Base-by-base conservation (phyloP, 2,329 filamentous ascomycete species). In the Penicillium sp. region DNA sequence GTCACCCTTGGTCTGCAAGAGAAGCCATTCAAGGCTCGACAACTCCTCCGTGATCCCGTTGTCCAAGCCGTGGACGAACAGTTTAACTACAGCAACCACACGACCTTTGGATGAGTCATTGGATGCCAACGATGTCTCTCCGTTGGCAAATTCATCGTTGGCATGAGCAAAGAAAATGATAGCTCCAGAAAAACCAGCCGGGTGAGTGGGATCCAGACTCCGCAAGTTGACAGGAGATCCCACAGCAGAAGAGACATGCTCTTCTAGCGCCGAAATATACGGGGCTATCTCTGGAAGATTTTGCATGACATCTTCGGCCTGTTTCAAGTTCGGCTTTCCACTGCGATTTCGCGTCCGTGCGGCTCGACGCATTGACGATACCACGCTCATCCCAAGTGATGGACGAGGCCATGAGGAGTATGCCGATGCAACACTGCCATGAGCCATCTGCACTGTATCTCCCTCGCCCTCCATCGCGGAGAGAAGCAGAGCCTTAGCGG, bases 11-110 rank as follows among this genome's bases (percentile, higher is more conserved):
- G 38, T 52, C 6, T 52, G 49, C 15, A 52, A 8, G 23, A 52
- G 39, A 31, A 52, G 38, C 39, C 49, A 52, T 44, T 52, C 49
- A 19, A 52, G 38, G 12, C 49, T 52, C 33, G 49, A 52, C 21
- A 52, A 23, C 29, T 52, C 49, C 7, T 52, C 49, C 4, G 49
- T 52, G 38, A 52, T 44, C 3, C 49, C 49, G 10, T 52, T 44
- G 15, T 52, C 49, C 21, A 52, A 44, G 0, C 49, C 49, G 10
- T 52, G 39, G 15, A 44, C 27, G 7, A 52, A 44, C 4, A 52
- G 10, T 44, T 52, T 52, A 13, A 44, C 5, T 1, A 52, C 36
- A 9, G 49, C 49, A 33, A 52, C 21, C 19, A n/a, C 38, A 8
- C 27, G 19, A 5, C 21, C 49, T 25, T 43, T 31, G 7, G 15